A percentile compares a stretch with the other conserved stretches of the same genome.
Conservation (phyloP, 2,329 filamentous ascomycete species). For the Triangularia verruculosa region DNA sequence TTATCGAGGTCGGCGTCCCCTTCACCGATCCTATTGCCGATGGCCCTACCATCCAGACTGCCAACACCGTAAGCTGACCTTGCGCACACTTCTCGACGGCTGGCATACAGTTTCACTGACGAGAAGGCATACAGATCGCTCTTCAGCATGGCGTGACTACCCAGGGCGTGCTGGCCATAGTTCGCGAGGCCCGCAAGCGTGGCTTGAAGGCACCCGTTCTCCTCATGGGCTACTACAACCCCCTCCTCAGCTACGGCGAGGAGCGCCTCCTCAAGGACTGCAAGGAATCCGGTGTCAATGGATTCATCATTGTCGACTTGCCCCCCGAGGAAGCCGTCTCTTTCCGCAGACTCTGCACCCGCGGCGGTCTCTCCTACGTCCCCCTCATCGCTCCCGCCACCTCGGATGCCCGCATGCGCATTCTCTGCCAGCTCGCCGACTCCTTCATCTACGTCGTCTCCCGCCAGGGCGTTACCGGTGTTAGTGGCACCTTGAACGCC, state of each 20-base stretch:
- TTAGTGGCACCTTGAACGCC: conserved; percentile 75
- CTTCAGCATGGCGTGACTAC: conserved; percentile 87
- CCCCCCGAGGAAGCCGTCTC: conserved; percentile 93
- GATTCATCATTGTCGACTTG: conserved; percentile 94
- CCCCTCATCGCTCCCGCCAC: conserved; percentile 95
- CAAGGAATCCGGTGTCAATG: conserved; percentile 81
- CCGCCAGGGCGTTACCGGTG: conserved; percentile 93
- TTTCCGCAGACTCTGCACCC: conserved; percentile 81
- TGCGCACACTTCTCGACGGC: conserved; percentile 46
- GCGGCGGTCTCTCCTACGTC: conserved; percentile 83
- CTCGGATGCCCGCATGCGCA: conserved; percentile 87
- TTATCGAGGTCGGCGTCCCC: conserved; percentile 93
- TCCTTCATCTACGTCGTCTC: conserved; percentile 99
- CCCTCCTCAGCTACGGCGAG: conserved; percentile 89
- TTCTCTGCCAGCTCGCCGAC: conserved; percentile 93
- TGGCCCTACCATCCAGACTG: conserved; percentile 92
- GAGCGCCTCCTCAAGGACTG: conserved; percentile 83
- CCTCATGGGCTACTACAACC: conserved; percentile 99
- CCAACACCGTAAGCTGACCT: conserved; percentile 69
- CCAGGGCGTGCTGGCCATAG: conserved; percentile 73
- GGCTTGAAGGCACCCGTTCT: conserved; percentile 81
- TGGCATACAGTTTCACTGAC: conserved; percentile 68
- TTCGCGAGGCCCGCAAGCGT: conserved; percentile 71
- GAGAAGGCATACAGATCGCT: conserved; percentile 47
- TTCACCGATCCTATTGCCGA: conserved; percentile 99